A percentile compares a stretch with the other conserved stretches of the same genome.
Evolutionary conservation across 2,329 filamentous ascomycete species (phyloP).

Genomic region (Aspergillus sergii): DNA sequence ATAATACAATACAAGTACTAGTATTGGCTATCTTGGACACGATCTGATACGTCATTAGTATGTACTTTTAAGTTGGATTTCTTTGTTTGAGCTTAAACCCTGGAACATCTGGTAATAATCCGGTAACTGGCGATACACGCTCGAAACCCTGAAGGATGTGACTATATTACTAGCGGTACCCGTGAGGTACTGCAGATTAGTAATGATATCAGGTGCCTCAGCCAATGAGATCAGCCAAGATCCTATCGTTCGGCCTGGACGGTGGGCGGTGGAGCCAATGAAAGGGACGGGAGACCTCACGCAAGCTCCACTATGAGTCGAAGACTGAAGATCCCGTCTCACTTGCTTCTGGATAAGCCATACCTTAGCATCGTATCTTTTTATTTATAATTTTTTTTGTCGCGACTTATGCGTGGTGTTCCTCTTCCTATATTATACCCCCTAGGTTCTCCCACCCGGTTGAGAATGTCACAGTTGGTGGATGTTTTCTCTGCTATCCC

Average conservation of each 20-base stretch:
- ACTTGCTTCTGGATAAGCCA: conserved; percentile 2
- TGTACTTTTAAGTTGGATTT: no score
- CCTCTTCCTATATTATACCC: background rate
- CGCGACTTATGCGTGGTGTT: background rate
- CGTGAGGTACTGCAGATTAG: conserved; percentile 1
- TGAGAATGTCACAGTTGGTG: conserved; percentile 18
- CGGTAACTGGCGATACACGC: background rate
- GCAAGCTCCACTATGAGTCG: conserved; percentile 23
- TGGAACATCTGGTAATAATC: background rate
- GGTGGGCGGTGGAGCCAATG: conserved; percentile 1
- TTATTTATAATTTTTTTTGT: conserved; percentile 5
- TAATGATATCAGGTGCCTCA: background rate
- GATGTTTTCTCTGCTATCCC: conserved; percentile 1
- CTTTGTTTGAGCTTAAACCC: no score
- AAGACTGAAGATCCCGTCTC: conserved; percentile 16
- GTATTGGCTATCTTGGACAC: no score
- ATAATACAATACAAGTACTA: no score
- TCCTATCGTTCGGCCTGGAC: conserved; percentile 8
- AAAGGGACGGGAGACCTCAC: background rate
- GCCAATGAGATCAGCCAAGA: conserved; percentile 6
- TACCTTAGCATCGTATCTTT: conserved; percentile 3
- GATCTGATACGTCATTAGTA: no score
- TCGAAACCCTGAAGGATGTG: background rate
- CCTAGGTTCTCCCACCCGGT: background rate
- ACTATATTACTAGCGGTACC: background rate